Conservation (phyloP, 768 basidiomycete species). For the Dioszegia crocea region DNA sequence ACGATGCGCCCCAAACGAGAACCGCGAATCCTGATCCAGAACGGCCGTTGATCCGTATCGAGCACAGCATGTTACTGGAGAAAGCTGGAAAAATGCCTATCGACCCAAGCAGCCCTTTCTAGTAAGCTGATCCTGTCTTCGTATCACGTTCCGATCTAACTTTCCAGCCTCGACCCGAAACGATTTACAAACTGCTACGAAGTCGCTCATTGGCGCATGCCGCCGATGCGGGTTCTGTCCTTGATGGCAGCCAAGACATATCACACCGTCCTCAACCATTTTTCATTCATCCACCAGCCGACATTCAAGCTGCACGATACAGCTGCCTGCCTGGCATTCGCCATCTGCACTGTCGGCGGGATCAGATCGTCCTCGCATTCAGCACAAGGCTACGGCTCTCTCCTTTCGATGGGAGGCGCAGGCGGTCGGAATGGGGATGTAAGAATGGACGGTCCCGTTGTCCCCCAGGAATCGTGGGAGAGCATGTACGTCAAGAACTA, state of each 20-base stretch:
- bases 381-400: neutral
- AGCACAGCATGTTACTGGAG: constrained; percentile 9
- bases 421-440: neutral
- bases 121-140: constrained; percentile 23
- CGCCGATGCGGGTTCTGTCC: constrained; percentile 44
- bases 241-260: constrained; percentile 49
- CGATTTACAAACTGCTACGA: constrained; percentile 48
- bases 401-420: neutral
- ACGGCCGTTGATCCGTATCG: constrained; percentile 42
- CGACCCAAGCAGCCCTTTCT: constrained; percentile 41
- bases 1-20: constrained; percentile 32
- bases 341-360: constrained; percentile 50
- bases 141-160: neutral
- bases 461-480: constrained; percentile 25
- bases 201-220: constrained; percentile 50
- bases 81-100: constrained; percentile 31
- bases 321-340: constrained; percentile 49
- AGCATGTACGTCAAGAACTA: constrained; percentile 30
- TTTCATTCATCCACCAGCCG: constrained; percentile 51
- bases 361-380: constrained; percentile 11
- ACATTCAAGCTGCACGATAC: constrained; percentile 49
- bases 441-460: constrained; percentile 27
- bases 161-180: constrained; percentile 20
- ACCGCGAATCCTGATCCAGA: constrained; percentile 40
- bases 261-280: constrained; percentile 47